A percentile compares a stretch with the other conserved stretches of the same genome.
phyloP scores from a whole-genome alignment of 495 filamentous ascomycete species.

The Neurospora sp. region DNA sequence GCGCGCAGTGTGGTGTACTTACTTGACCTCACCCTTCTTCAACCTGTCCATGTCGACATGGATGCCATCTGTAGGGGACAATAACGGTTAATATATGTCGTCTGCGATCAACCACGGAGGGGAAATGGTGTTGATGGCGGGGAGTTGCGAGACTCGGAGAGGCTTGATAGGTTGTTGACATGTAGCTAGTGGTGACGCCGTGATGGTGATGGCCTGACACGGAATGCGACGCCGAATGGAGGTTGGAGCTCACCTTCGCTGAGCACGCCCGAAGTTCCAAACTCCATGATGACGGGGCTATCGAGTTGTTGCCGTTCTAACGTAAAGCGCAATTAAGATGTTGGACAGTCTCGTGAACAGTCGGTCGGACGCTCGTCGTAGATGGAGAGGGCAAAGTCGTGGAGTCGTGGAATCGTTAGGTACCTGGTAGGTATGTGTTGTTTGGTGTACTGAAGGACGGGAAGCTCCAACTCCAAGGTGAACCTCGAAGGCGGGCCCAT shows the following conservation, averaged over 20 bases:
- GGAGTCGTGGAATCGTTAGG: neutral
- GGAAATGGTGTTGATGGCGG: no score
- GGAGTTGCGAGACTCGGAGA: neutral
- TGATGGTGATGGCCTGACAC: neutral
- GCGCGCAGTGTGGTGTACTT: constrained; percentile 25
- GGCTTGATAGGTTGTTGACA: neutral
- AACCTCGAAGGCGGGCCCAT: neutral
- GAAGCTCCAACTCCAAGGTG: neutral
- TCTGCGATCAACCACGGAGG: constrained; percentile 8
- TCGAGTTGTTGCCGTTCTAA: neutral
- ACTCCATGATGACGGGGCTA: constrained; percentile 34
- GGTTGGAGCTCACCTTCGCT: constrained; percentile 49
- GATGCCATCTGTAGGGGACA: constrained; percentile 70
- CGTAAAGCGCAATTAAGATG: neutral
- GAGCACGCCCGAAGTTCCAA: constrained; percentile 56
- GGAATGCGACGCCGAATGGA: neutral
- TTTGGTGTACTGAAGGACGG: constrained; percentile 1
- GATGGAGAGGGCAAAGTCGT: neutral
- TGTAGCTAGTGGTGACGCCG: neutral
- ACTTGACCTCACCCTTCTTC: constrained; percentile 57
- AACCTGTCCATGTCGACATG: constrained; percentile 92
- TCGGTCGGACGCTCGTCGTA: neutral
- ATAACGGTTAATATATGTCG: neutral
- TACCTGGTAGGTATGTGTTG: no score
- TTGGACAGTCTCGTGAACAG: neutral